Percentiles rank a stretch among this genome's conserved stretches.
Conservation (phyloP, 1,284 basidiomycete genomes). For the Sanghuangporus sanghuang region DNA sequence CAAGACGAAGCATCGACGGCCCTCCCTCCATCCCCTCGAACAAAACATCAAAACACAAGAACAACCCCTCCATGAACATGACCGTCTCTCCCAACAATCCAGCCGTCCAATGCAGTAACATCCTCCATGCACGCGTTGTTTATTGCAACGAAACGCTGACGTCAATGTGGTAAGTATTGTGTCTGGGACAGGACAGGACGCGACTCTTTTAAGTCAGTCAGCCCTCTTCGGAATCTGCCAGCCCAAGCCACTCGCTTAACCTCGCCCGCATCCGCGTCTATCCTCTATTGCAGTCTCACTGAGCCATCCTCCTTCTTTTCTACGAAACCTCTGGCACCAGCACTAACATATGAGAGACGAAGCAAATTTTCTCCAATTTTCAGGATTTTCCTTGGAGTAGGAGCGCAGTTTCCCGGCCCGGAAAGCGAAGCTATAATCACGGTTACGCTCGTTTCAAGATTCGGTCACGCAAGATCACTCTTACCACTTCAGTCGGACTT, state of each 20-base stretch:
- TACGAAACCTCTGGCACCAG: background rate
- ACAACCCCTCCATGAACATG: background rate
- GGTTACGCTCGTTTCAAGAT: background rate
- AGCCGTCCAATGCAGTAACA: background rate
- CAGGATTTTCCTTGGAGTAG: background rate
- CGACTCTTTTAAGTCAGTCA: background rate
- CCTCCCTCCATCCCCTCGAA: too few relatives aligned
- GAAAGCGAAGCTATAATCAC: background rate
- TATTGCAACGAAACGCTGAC: background rate
- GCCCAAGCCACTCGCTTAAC: background rate
- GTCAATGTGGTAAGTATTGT: background rate
- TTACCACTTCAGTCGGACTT: background rate
- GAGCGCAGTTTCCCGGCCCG: background rate
- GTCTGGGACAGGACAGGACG: background rate
- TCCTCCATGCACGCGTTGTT: background rate
- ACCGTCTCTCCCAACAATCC: background rate
- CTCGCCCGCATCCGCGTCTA: background rate
- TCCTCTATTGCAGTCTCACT: too few relatives aligned
- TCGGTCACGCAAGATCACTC: background rate
- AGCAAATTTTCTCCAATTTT: background rate
- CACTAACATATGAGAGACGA: background rate
- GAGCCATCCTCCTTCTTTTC: background rate
- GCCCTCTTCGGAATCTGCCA: slow-evolving; percentile 1
- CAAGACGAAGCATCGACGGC: too few relatives aligned
- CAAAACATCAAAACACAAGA: too few relatives aligned